Evolutionary conservation across 345 rosid species (phyloP).

Genomic region (Gossypium stocksii): DNA sequence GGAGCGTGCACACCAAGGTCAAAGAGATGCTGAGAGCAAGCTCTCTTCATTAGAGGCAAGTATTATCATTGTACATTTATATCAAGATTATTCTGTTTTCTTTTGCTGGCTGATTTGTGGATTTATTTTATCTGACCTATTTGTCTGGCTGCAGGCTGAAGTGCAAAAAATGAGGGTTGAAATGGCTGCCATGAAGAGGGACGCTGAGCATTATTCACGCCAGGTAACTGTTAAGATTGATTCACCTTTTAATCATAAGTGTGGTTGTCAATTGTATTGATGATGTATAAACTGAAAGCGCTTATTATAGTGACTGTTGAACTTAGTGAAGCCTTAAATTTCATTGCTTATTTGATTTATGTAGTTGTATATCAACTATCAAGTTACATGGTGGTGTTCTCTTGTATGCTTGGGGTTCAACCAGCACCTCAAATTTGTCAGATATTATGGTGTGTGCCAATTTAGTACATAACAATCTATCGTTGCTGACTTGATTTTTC

Average conservation of each 20-base stretch:
- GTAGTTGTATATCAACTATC: background rate
- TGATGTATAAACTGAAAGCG: background rate
- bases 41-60: slow-evolving; percentile 81
- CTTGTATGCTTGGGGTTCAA: slow-evolving; percentile 1
- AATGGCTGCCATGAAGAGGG: slow-evolving; percentile 98
- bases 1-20: slow-evolving; percentile 91
- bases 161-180: slow-evolving; percentile 93
- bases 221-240: slow-evolving; percentile 50
- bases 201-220: slow-evolving; percentile 99
- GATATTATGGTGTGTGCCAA: background rate
- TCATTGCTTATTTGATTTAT: background rate
- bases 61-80: background rate
- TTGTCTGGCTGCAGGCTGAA: slow-evolving; percentile 65
- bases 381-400: background rate
- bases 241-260: background rate
- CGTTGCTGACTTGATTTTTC: background rate
- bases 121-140: slow-evolving; percentile 1
- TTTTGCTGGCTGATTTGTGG: background rate
- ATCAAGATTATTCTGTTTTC: background rate
- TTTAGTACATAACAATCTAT: background rate
- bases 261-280: background rate
- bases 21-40: slow-evolving; percentile 93
- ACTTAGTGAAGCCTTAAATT: background rate
- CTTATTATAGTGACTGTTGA: background rate
- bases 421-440: background rate